Conservation (phyloP, 106 monocot genomes). For the Dendrobium catenatum region DNA sequence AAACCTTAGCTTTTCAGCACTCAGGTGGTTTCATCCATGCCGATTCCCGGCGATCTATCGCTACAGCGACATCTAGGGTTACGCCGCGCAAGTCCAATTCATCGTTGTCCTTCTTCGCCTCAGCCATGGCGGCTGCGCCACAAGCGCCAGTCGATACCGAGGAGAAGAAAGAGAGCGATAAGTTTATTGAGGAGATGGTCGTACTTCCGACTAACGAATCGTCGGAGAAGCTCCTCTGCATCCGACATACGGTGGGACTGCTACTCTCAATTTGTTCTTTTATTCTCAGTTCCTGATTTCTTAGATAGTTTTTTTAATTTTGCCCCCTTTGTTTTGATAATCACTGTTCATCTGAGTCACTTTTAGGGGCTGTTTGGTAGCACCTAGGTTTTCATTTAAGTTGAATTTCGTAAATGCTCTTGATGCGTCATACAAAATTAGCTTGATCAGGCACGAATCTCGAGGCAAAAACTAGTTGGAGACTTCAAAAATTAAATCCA, state of each 20-base stretch:
- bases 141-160: constrained; percentile 15
- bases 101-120: constrained; percentile 4
- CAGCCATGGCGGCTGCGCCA: constrained; percentile 12
- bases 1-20: constrained; percentile 12
- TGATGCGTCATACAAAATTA: too few species aligned
- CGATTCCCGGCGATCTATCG: background rate
- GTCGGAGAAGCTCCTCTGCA: constrained; percentile 70
- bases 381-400: too few species aligned
- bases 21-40: constrained; percentile 1
- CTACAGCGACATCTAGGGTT: constrained; percentile 14
- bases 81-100: constrained; percentile 3
- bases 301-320: background rate
- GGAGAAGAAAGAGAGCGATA: constrained; percentile 6
- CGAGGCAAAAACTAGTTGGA: too few species aligned
- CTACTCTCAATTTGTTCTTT: background rate
- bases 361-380: too few species aligned
- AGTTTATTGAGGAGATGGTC: constrained; percentile 35
- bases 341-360: too few species aligned
- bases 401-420: too few species aligned
- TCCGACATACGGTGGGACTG: constrained; percentile 71
- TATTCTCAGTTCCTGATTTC: background rate
- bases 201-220: constrained; percentile 91
- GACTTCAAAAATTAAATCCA: too few species aligned
- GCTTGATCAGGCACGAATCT: too few species aligned
- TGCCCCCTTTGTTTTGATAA: too few species aligned